Evolutionary conservation across 73 alveolate genomes (phyloP).

Genomic region (Uronychia setigera): DNA sequence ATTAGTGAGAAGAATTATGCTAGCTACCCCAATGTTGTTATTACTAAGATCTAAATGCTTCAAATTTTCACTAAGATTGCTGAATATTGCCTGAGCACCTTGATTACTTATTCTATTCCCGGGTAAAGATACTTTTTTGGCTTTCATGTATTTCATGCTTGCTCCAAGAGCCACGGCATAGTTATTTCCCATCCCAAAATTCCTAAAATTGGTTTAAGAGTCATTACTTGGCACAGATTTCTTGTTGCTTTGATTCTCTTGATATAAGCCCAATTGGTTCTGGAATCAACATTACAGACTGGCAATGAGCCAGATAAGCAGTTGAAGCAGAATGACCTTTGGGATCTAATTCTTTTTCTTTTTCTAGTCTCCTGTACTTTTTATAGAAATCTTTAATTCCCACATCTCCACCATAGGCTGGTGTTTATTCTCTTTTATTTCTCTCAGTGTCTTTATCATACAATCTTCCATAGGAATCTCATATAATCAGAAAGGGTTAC

Average conservation of each 20-base stretch:
- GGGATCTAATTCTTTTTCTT: constrained; percentile 52
- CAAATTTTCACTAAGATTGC: constrained; percentile 24
- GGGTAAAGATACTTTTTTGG: constrained; percentile 32
- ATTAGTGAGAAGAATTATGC: constrained; percentile 9
- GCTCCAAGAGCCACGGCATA: constrained; percentile 57
- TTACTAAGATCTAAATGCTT: constrained; percentile 33
- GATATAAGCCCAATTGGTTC: constrained; percentile 52
- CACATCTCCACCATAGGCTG: constrained; percentile 52
- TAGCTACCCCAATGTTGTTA: constrained; percentile 47
- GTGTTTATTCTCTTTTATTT: constrained; percentile 9
- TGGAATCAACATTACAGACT: constrained; percentile 39
- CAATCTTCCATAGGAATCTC: neutral
- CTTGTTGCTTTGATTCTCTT: constrained; percentile 20
- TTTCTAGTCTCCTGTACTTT: constrained; percentile 47
- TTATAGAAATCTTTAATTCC: constrained; percentile 24
- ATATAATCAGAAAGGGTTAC: neutral
- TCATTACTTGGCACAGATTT: constrained; percentile 28
- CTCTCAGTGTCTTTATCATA: neutral
- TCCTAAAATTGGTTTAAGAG: neutral
- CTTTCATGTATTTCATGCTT: constrained; percentile 40
- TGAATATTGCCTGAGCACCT: constrained; percentile 54
- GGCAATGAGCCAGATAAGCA: constrained; percentile 42
- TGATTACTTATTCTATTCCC: constrained; percentile 40
- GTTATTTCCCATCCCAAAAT: constrained; percentile 51
- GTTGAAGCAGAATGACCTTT: constrained; percentile 59